phyloP scores from a whole-genome alignment of 176 grass and related monocot genomes.

The sorghum (Sorghum bicolor) region DNA sequence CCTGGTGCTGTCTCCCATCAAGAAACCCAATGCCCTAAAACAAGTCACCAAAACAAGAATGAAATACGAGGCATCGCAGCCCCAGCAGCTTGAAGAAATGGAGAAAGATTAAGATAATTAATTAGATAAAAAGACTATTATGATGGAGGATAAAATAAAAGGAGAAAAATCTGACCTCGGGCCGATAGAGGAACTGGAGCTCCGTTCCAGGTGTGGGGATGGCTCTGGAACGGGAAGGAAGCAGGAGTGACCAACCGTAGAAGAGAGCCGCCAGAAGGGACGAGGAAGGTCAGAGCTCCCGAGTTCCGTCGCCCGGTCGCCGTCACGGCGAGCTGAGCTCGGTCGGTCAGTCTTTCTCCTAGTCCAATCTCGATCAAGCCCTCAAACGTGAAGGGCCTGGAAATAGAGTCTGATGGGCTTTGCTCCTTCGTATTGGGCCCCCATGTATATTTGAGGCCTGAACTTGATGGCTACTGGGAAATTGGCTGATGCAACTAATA shows the following conservation, averaged over 20 bases:
- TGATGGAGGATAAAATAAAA: not conserved
- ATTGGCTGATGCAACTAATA: too few relatives aligned
- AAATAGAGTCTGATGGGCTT: not conserved
- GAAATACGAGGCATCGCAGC: not conserved
- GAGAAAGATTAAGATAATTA: too few relatives aligned
- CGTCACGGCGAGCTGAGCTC: not conserved
- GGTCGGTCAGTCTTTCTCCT: not conserved
- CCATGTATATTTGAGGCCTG: not conserved
- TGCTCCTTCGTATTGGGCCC: not conserved
- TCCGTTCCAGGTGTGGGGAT: not conserved
- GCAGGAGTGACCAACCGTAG: not conserved
- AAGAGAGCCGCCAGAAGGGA: not conserved
- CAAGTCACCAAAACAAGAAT: not conserved
- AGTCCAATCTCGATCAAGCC: not conserved
- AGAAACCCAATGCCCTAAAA: constrained; percentile 1
- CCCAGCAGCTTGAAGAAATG: not conserved
- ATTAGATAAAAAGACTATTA: too few relatives aligned
- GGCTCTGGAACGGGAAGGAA: not conserved
- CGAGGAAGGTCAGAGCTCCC: not conserved
- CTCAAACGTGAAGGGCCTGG: too few relatives aligned
- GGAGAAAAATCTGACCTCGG: constrained; percentile 16
- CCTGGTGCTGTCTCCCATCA: constrained; percentile 39
- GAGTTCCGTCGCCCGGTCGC: not conserved
- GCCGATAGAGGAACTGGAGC: not conserved
- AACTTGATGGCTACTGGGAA: too few relatives aligned